phyloP scores from a whole-genome alignment of 2,329 filamentous ascomycete species.

The Cytospora chrysosperma region DNA sequence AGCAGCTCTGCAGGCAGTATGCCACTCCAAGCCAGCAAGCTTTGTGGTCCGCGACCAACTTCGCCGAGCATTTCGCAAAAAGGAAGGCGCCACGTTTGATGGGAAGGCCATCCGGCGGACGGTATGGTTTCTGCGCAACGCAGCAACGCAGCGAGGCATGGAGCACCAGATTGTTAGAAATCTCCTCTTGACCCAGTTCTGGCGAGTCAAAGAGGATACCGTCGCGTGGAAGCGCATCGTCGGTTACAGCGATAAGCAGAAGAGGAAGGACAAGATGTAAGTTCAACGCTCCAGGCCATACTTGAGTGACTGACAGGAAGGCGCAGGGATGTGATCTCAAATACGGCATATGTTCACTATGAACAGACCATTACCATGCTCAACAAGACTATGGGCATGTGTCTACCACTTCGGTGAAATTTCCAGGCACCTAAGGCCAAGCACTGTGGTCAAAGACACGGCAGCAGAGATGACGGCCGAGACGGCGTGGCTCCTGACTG shows the following conservation, averaged over 20 bases:
- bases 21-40: slow-evolving; percentile 68
- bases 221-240: slow-evolving; percentile 10
- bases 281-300: slow-evolving; percentile 23
- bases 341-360: slow-evolving; percentile 57
- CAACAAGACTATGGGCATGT: slow-evolving; percentile 70
- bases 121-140: slow-evolving; percentile 66
- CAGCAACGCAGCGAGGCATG: slow-evolving; percentile 60
- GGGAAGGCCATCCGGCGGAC: slow-evolving; percentile 59
- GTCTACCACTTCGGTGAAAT: slow-evolving; percentile 45
- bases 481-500: not conserved
- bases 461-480: slow-evolving; percentile 6
- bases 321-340: slow-evolving; percentile 24
- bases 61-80: slow-evolving; percentile 59
- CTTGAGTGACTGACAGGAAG: slow-evolving; percentile 24
- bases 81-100: slow-evolving; percentile 46
- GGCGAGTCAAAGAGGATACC: slow-evolving; percentile 35
- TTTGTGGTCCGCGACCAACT: slow-evolving; percentile 60
- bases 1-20: slow-evolving; percentile 65
- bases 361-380: slow-evolving; percentile 70
- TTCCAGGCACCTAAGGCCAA: not conserved
- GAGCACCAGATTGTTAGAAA: slow-evolving; percentile 75
- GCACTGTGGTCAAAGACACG: not conserved
- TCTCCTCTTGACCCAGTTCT: slow-evolving; percentile 42
- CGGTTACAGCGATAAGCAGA: not conserved
- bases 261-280: slow-evolving; percentile 27